Evolutionary conservation across 176 grass and related monocot species (phyloP), one percentile per base, ranked within the genome.

Genomic region (Secale cereale): DNA sequence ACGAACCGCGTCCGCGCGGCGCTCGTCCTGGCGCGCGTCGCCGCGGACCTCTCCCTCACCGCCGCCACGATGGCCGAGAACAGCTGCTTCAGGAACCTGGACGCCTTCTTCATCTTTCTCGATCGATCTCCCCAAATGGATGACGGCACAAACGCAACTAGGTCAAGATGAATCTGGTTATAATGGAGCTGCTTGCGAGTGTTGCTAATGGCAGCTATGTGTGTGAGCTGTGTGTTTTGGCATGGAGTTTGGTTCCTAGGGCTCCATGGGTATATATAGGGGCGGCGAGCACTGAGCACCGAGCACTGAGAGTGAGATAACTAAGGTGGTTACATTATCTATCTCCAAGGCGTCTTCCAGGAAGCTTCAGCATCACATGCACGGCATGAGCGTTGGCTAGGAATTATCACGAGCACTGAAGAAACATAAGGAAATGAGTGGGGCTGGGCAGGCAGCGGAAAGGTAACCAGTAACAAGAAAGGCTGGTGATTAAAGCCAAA

Each of bases 81-180:
- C 14, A 99, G 35, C 57, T 92, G 85, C 91, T 96, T 99, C 84
- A 99, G 23, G 88, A 91, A 94, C 65, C n/a, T 83, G 16, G 90
- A 82, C 20, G 86, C 91, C 82, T 95, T 94, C 95, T 88, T 95
- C 96, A 98, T 96, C 61, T 75, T 88, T 96, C 61, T 75, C 86
- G 72, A 69, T 69, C 50, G 69, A 70, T 59, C n/a, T 59, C n/a
- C 83, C 63, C 13, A 29, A 65, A 80, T 1, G 7, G 65, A 33
- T 23, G 43, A 84, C 73, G 33, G 67, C 67, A 77, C n/a, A 87
- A 69, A 26, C 60, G 23, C 20, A 66, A 11, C 50, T 63, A 7
- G 2, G 15, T 23, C 17, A 31, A 83, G 63, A 80, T 71, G 46
- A 56, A 59, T 31, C 10, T 57, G 9, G 25, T 4, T 64, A 14